A percentile compares a stretch with the other conserved stretches of the same genome.
phyloP scores from a whole-genome alignment of 257 asterid species.

The Linaria vulgaris region DNA sequence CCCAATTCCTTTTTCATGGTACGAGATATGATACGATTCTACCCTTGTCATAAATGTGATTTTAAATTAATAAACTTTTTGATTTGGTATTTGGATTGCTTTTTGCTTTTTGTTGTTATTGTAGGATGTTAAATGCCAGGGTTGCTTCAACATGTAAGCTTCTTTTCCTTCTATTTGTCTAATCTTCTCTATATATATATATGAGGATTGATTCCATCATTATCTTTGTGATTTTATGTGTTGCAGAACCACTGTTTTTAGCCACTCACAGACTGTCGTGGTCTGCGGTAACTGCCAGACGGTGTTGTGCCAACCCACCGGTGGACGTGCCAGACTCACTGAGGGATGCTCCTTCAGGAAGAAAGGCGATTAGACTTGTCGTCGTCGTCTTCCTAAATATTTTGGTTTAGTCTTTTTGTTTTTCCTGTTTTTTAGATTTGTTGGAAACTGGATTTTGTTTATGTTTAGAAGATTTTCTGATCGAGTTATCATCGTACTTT shows the following conservation, averaged over 20 bases:
- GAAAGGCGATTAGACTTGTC: slow-evolving; percentile 4
- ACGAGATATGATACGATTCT: background rate
- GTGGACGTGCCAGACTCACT: slow-evolving; percentile 23
- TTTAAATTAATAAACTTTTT: background rate
- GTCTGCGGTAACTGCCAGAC: slow-evolving; percentile 29
- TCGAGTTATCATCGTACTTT: no score
- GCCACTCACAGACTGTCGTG: slow-evolving; percentile 27
- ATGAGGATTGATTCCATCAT: background rate
- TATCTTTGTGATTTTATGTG: background rate
- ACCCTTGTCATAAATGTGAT: background rate
- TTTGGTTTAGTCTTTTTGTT: background rate
- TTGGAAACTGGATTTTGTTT: background rate
- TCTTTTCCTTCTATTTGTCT: no score
- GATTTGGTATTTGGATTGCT: background rate
- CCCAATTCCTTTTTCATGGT: slow-evolving; percentile 34
- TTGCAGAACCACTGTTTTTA: slow-evolving; percentile 24
- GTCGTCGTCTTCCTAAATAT: background rate
- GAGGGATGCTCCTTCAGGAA: slow-evolving; percentile 28
- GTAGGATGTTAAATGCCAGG: slow-evolving; percentile 26
- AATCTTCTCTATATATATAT: no score
- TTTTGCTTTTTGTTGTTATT: background rate
- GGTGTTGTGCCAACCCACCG: slow-evolving; percentile 25
- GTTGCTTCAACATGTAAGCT: slow-evolving; percentile 25
- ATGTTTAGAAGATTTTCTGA: no score
- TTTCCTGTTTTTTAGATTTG: background rate